Evolutionary conservation across 176 grass and related monocot species (phyloP).

Genomic region (Microstegium vimineum): DNA sequence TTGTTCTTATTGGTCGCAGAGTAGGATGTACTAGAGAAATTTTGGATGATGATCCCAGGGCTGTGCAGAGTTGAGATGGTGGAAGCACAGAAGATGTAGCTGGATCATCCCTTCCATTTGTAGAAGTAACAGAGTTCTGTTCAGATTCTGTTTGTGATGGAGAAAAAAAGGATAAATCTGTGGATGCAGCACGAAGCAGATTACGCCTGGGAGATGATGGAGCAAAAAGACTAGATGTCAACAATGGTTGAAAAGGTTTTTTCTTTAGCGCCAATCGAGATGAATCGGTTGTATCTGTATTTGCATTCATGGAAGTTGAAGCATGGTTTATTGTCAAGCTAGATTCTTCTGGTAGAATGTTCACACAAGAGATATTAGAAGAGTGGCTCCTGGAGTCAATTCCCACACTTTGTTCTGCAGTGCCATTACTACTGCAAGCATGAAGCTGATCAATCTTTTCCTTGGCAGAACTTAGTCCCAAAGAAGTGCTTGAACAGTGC

Average conservation of each 20-base stretch:
- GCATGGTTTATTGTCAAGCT: not conserved
- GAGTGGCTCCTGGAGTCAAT: not conserved
- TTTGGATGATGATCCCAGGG: conserved; percentile 10
- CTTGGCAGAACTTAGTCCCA: not conserved
- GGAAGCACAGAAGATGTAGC: conserved; percentile 19
- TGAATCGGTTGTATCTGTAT: conserved; percentile 13
- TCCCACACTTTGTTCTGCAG: conserved; percentile 15
- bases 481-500: conserved; percentile 5
- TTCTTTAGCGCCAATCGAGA: conserved; percentile 27
- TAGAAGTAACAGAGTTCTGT: conserved; percentile 14
- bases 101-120: conserved; percentile 19
- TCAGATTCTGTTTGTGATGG: conserved; percentile 23
- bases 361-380: conserved; percentile 19
- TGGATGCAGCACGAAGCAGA: conserved; percentile 17
- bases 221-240: conserved; percentile 14
- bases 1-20: conserved; percentile 33
- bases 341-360: conserved; percentile 26
- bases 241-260: conserved; percentile 36
- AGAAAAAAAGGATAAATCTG: conserved; percentile 41
- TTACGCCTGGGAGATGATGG: conserved; percentile 29
- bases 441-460: conserved; percentile 17
- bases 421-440: conserved; percentile 7
- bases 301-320: conserved; percentile 13
- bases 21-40: conserved; percentile 27
- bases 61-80: not conserved